Percentiles rank a stretch among this genome's conserved stretches.
Evolutionary conservation across 2,329 filamentous ascomycete species (phyloP).

Genomic region (Cladophialophora immunda): DNA sequence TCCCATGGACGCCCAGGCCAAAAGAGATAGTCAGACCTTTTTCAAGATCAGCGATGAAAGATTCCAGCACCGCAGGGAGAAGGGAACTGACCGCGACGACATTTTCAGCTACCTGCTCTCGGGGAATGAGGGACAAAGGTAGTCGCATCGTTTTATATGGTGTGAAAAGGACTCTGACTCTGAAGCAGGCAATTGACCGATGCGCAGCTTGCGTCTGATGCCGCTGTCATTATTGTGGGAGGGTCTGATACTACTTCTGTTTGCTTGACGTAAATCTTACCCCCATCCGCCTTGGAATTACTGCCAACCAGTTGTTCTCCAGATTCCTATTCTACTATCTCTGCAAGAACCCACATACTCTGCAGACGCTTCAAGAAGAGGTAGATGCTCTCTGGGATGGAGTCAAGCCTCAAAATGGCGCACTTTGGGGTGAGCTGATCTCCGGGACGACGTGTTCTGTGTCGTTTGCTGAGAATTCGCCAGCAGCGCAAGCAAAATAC

Average conservation of each 20-base stretch:
- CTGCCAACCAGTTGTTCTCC: no score
- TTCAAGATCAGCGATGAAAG: background rate
- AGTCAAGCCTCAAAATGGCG: background rate
- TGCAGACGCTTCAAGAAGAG: background rate
- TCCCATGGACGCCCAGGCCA: background rate
- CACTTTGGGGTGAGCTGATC: background rate
- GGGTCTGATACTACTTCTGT: constrained; percentile 1
- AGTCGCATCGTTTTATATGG: no score
- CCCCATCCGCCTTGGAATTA: no score
- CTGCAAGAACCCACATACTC: background rate
- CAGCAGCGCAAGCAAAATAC: constrained; percentile 44
- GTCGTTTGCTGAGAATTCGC: background rate
- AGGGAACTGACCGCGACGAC: background rate
- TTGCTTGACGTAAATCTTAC: background rate
- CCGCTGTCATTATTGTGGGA: background rate
- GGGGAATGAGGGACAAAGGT: no score
- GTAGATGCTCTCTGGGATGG: background rate
- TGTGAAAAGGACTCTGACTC: no score
- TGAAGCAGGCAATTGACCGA: background rate
- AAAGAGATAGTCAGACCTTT: background rate
- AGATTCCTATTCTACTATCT: constrained; percentile 2
- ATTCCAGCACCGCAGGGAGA: background rate
- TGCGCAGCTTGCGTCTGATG: background rate
- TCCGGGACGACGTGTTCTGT: no score
- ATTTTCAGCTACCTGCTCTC: constrained; percentile 1